phyloP scores from a whole-genome alignment of 306 rosid genomes.

The Ziziphus jujuba region DNA sequence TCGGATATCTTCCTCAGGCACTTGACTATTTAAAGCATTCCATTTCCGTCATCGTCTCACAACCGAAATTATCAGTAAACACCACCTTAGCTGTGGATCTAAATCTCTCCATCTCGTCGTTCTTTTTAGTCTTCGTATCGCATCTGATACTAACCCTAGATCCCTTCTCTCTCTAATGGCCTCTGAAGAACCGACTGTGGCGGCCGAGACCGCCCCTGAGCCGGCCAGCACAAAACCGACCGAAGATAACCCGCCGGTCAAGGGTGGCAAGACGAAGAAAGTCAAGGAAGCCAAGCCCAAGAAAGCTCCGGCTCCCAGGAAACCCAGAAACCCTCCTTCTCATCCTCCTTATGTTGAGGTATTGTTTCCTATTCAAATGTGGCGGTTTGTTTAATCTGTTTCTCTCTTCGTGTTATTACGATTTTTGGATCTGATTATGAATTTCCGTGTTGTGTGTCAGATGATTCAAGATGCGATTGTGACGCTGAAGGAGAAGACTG shows the following conservation, averaged over 20 bases:
- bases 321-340: slow-evolving; percentile 42
- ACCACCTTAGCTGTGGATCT: slow-evolving; percentile 17
- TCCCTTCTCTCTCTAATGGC: slow-evolving; percentile 40
- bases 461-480: slow-evolving; percentile 82
- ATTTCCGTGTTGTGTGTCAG: slow-evolving; percentile 25
- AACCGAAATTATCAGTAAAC: slow-evolving; percentile 40
- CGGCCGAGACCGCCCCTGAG: slow-evolving; percentile 36
- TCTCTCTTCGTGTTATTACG: background rate
- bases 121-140: slow-evolving; percentile 5
- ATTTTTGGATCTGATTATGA: background rate
- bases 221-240: slow-evolving; percentile 28
- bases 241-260: slow-evolving; percentile 33
- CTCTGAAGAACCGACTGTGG: slow-evolving; percentile 48
- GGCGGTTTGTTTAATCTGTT: background rate
- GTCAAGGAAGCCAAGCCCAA: slow-evolving; percentile 52
- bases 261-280: slow-evolving; percentile 45
- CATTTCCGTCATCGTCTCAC: slow-evolving; percentile 45
- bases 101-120: background rate
- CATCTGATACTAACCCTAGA: slow-evolving; percentile 2
- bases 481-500: slow-evolving; percentile 70
- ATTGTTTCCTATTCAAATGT: background rate
- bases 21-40: slow-evolving; percentile 61
- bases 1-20: slow-evolving; percentile 34
- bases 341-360: slow-evolving; percentile 89
- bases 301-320: slow-evolving; percentile 43